phyloP scores from a whole-genome alignment of 805 yeast species.

The Yamadazyma insecticola region DNA sequence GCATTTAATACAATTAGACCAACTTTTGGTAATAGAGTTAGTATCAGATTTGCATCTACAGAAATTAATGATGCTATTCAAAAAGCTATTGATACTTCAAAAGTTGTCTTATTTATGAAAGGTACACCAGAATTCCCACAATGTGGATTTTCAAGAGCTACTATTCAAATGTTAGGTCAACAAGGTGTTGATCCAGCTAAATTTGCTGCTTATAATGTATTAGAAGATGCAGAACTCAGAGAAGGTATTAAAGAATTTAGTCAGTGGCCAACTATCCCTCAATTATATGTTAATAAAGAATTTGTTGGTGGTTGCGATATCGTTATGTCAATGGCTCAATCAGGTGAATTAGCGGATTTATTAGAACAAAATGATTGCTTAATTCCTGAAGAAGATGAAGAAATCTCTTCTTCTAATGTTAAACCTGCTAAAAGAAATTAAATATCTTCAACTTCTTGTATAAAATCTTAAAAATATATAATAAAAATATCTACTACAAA shows the following conservation, averaged over 20 bases:
- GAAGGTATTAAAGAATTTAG: conserved; percentile 93
- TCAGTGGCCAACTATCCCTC: conserved; percentile 99
- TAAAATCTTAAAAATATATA: too few relatives aligned
- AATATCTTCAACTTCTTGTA: too few relatives aligned
- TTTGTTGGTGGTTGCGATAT: conserved; percentile 98
- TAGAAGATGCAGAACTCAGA: conserved; percentile 92
- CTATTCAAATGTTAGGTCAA: conserved; percentile 88
- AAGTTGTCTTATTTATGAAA: conserved; percentile 96
- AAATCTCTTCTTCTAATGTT: too few relatives aligned
- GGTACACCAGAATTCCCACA: conserved; percentile 98
- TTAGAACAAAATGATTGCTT: conserved; percentile 75
- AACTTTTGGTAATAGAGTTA: neutral
- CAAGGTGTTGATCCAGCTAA: conserved; percentile 96
- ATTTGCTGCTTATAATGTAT: conserved; percentile 94
- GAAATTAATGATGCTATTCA: conserved; percentile 84
- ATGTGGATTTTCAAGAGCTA: conserved; percentile 95
- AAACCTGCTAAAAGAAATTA: conserved; percentile 33
- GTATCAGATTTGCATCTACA: conserved; percentile 54
- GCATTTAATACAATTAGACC: conserved; percentile 1
- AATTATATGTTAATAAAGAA: conserved; percentile 83
- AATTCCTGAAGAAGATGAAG: conserved; percentile 72
- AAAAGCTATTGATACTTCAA: conserved; percentile 80
- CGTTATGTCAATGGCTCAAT: conserved; percentile 81
- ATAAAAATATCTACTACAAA: too few relatives aligned
- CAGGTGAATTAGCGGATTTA: conserved; percentile 85